Evolutionary conservation across 208 protist genomes (phyloP).

Genomic region (Crithidia fasciculata): DNA sequence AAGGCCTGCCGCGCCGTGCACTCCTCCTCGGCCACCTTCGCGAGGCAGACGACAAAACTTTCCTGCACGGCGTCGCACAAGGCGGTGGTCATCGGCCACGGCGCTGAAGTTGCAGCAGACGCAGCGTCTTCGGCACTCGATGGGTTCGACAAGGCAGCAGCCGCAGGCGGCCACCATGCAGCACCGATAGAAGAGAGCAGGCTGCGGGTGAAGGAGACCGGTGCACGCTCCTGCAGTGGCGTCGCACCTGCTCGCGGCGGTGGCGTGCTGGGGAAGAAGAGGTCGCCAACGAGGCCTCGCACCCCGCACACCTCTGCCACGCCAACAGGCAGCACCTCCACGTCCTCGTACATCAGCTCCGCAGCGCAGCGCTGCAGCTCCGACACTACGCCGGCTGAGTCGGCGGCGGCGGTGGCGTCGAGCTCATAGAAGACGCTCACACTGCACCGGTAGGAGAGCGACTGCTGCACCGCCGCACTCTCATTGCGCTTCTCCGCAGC

Average conservation of each 20-base stretch:
- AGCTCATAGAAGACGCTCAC: constrained; percentile 39
- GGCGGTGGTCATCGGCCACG: constrained; percentile 22
- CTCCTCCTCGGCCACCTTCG: constrained; percentile 18
- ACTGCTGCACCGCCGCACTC: not conserved
- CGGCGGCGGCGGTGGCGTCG: not conserved
- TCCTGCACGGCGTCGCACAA: constrained; percentile 20
- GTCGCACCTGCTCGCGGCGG: not conserved
- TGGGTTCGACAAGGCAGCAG: not conserved
- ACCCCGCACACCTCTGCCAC: constrained; percentile 53
- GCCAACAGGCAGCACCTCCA: constrained; percentile 45
- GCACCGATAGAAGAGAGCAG: constrained; percentile 17
- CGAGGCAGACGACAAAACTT: constrained; percentile 16
- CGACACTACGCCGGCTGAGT: not conserved
- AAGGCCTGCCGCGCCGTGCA: constrained; percentile 13
- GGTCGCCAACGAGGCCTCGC: constrained; percentile 56
- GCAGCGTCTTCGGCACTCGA: not conserved
- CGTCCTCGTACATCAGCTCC: constrained; percentile 42
- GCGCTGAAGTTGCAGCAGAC: not conserved
- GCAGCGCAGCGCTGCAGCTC: constrained; percentile 6
- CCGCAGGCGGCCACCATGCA: constrained; percentile 12
- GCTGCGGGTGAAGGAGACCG: constrained; percentile 16
- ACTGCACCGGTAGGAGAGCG: constrained; percentile 1
- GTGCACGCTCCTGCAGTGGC: constrained; percentile 1
- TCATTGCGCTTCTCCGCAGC: not conserved
- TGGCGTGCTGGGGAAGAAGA: constrained; percentile 31